Conservation (phyloP, 768 basidiomycete species). For the Mycena indigotica region DNA sequence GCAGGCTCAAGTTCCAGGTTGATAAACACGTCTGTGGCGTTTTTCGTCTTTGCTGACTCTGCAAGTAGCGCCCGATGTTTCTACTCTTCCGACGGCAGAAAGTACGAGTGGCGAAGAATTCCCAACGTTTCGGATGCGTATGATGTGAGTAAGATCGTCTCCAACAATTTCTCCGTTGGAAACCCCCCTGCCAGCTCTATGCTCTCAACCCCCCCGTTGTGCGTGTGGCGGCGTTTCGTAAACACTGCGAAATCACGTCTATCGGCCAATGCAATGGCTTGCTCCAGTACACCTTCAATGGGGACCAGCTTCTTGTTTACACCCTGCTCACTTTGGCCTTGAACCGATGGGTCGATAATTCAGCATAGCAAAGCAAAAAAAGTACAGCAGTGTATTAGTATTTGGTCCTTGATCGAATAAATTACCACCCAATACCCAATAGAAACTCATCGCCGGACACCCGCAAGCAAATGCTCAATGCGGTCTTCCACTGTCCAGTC, state of each 20-base stretch:
- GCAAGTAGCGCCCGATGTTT: slow-evolving; percentile 59
- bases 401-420: slow-evolving; percentile 21
- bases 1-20: slow-evolving; percentile 55
- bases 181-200: slow-evolving; percentile 41
- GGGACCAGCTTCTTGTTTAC: slow-evolving; percentile 62
- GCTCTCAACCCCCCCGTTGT: slow-evolving; percentile 42
- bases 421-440: slow-evolving; percentile 19
- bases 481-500: slow-evolving; percentile 80
- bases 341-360: slow-evolving; percentile 74
- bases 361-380: slow-evolving; percentile 39
- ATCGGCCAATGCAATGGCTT: slow-evolving; percentile 67
- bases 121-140: slow-evolving; percentile 53
- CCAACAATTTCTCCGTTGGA: slow-evolving; percentile 6
- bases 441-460: slow-evolving; percentile 20
- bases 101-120: slow-evolving; percentile 68
- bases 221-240: slow-evolving; percentile 61
- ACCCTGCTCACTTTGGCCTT: slow-evolving; percentile 66
- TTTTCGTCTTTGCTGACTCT: slow-evolving; percentile 8
- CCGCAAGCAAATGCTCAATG: slow-evolving; percentile 69
- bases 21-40: slow-evolving; percentile 24
- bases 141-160: slow-evolving; percentile 49
- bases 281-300: slow-evolving; percentile 64
- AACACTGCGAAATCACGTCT: slow-evolving; percentile 51
- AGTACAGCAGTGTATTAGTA: slow-evolving; percentile 10
- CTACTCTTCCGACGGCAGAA: slow-evolving; percentile 54